phyloP scores from a whole-genome alignment of 2,329 filamentous ascomycete species.

The Cytospora leucostoma region DNA sequence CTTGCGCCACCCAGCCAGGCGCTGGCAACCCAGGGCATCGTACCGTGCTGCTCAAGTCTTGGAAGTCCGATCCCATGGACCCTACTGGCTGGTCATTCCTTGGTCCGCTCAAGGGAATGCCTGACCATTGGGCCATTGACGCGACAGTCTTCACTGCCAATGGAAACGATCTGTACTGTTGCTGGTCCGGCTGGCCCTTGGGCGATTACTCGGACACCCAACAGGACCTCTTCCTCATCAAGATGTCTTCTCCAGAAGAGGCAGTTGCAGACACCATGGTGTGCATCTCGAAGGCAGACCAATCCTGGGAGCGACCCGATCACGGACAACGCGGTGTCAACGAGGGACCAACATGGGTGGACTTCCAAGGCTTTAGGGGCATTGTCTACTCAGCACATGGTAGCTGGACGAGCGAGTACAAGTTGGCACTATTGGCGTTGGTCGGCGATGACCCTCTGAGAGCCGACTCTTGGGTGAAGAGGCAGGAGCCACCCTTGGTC shows the following conservation, averaged over 20 bases:
- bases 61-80: constrained; percentile 23
- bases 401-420: constrained; percentile 32
- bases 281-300: constrained; percentile 28
- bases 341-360: constrained; percentile 31
- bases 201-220: constrained; percentile 28
- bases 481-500: constrained; percentile 20
- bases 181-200: constrained; percentile 31
- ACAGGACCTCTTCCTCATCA: constrained; percentile 30
- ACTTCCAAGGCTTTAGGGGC: constrained; percentile 27
- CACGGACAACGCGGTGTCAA: constrained; percentile 29
- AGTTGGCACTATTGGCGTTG: constrained; percentile 28
- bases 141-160: constrained; percentile 27
- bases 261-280: constrained; percentile 22
- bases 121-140: constrained; percentile 31
- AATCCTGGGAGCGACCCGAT: constrained; percentile 30
- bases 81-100: constrained; percentile 29
- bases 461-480: constrained; percentile 24
- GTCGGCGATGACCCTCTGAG: constrained; percentile 27
- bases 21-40: constrained; percentile 24
- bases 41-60: constrained; percentile 23
- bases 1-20: constrained; percentile 21
- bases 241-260: constrained; percentile 30
- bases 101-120: constrained; percentile 29
- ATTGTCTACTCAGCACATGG: constrained; percentile 31
- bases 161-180: constrained; percentile 27